Percentiles rank a stretch among this genome's conserved stretches.
These are phyloP conservation scores for Viola odorata DNA, from an alignment of 345 rosid species.

Conservation along the genomic window DNA sequence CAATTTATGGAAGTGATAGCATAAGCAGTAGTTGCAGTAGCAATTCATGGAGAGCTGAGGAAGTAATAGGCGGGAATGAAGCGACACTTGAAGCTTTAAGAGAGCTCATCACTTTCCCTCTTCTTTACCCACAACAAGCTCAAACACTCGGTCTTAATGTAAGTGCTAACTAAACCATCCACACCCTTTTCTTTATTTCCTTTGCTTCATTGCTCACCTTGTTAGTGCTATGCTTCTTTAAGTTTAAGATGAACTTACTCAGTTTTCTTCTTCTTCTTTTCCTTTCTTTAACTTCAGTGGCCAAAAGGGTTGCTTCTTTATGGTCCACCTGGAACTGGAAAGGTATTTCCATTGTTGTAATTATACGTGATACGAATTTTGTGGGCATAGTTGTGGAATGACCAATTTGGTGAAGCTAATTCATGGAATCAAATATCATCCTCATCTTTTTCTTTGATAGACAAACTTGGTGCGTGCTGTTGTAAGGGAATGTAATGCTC, in stretches of 20 bases:
- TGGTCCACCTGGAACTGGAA: constrained; percentile 94
- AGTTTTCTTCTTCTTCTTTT: neutral
- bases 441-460: constrained; percentile 26
- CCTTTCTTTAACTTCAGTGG: constrained; percentile 42
- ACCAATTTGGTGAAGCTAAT: neutral
- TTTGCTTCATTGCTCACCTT: neutral
- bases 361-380: neutral
- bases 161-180: neutral
- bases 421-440: neutral
- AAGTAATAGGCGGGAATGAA: constrained; percentile 68
- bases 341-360: constrained; percentile 42
- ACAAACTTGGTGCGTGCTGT: constrained; percentile 93
- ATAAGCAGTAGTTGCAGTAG: neutral
- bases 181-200: neutral
- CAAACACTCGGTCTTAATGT: constrained; percentile 77
- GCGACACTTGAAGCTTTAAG: constrained; percentile 76
- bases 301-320: constrained; percentile 78
- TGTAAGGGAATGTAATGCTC: constrained; percentile 75
- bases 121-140: constrained; percentile 63
- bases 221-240: neutral
- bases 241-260: neutral
- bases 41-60: constrained; percentile 46
- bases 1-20: no score
- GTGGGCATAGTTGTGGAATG: neutral
- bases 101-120: constrained; percentile 74